phyloP scores from a whole-genome alignment of 2,329 filamentous ascomycete genomes.

The Cladophialophora yegresii region DNA sequence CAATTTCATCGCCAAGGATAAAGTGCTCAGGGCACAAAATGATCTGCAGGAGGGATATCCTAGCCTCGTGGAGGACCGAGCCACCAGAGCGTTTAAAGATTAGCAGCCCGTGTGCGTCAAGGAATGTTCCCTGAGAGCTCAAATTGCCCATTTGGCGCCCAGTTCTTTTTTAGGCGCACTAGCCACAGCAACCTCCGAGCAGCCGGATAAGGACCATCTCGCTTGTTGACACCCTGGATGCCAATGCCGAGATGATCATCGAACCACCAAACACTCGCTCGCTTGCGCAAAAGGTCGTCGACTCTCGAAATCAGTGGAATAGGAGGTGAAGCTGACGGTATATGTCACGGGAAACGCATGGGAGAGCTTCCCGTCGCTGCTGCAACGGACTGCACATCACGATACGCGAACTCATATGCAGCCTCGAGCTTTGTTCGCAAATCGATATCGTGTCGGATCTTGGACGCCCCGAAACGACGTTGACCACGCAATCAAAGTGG shows the following conservation, averaged over 20 bases:
- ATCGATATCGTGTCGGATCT: slow-evolving; percentile 12
- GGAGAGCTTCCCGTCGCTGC: neutral
- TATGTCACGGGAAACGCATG: neutral
- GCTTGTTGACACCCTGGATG: slow-evolving; percentile 19
- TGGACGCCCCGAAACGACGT: slow-evolving; percentile 11
- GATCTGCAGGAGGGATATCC: neutral
- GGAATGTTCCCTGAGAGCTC: slow-evolving; percentile 19
- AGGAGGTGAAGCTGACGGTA: neutral
- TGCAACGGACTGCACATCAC: neutral
- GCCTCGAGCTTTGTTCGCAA: neutral
- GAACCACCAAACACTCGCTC: neutral
- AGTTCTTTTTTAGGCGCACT: slow-evolving; percentile 7
- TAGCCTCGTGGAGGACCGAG: neutral
- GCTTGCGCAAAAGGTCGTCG: neutral
- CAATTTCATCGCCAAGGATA: neutral
- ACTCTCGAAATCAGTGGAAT: neutral
- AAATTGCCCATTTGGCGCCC: slow-evolving; percentile 26
- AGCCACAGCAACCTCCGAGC: slow-evolving; percentile 16
- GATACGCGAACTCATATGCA: neutral
- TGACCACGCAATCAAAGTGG: neutral
- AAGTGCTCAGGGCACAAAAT: neutral
- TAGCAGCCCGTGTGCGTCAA: slow-evolving; percentile 6
- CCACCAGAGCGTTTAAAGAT: neutral
- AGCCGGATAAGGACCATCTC: slow-evolving; percentile 28
- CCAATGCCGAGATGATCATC: neutral